These are phyloP conservation scores for sorghum (Sorghum bicolor) DNA, from an alignment of 176 grass and related monocot species.

Conservation along the genomic window DNA sequence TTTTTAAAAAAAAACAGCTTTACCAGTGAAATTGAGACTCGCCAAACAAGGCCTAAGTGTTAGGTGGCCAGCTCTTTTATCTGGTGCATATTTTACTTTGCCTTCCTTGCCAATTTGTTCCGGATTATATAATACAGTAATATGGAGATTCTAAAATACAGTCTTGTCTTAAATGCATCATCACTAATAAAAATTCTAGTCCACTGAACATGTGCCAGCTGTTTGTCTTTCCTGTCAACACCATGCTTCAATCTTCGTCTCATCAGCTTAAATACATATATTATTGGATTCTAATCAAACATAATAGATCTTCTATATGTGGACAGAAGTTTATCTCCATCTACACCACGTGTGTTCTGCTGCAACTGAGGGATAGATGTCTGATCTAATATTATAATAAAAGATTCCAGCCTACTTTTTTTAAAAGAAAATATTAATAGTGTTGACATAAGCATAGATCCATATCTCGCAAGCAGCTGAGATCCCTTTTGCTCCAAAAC, in stretches of 20 bases:
- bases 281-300: background rate
- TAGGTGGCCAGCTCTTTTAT: background rate
- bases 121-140: background rate
- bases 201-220: background rate
- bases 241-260: background rate
- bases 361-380: background rate
- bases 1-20: too few relatives aligned
- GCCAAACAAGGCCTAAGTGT: too few relatives aligned
- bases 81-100: background rate
- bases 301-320: background rate
- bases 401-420: background rate
- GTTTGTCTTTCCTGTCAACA: background rate
- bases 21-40: too few relatives aligned
- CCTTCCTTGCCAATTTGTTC: background rate
- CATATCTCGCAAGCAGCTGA: background rate
- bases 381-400: slow-evolving; percentile 3
- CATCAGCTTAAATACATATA: background rate
- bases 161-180: background rate
- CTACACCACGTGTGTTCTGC: background rate
- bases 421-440: background rate
- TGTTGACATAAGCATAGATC: background rate
- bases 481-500: background rate
- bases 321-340: background rate
- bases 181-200: background rate
- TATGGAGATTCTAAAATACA: background rate